Evolutionary conservation across 805 yeast genomes (phyloP).

Genomic region (Saturnispora mendoncae): DNA sequence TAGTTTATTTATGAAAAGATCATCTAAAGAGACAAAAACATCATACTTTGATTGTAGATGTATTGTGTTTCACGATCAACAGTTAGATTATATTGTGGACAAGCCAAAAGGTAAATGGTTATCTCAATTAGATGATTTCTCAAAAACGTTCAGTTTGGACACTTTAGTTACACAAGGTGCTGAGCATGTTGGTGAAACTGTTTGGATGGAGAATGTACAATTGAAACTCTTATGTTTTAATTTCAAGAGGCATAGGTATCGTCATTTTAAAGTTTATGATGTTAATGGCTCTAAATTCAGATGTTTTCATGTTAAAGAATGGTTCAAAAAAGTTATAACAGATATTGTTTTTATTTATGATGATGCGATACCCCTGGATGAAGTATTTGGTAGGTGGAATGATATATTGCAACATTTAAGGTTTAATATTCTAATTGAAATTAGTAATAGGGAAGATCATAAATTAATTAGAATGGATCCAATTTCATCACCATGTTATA

Average conservation of each 20-base stretch:
- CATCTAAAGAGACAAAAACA: not conserved
- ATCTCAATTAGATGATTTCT: not conserved
- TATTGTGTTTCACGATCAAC: not conserved
- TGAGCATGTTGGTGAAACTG: slow-evolving; percentile 7
- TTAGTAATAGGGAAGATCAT: not conserved
- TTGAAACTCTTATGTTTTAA: slow-evolving; percentile 2
- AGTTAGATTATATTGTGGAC: slow-evolving; percentile 2
- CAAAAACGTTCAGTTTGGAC: not conserved
- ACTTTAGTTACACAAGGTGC: not conserved
- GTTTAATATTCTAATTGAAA: slow-evolving; percentile 3
- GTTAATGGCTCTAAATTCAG: not conserved
- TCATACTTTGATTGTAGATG: not conserved
- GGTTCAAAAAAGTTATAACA: not conserved
- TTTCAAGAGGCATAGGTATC: not conserved
- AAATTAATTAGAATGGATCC: slow-evolving; percentile 1
- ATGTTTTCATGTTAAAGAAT: slow-evolving; percentile 1
- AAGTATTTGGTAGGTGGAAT: not conserved
- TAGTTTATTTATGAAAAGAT: not conserved
- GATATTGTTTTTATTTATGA: slow-evolving; percentile 5
- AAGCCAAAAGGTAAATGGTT: slow-evolving; percentile 2
- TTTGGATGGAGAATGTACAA: slow-evolving; percentile 7
- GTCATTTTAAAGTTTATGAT: not conserved
- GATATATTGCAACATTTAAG: not conserved
- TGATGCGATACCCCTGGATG: not conserved
- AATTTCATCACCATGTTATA: slow-evolving; percentile 3